A percentile compares a stretch with the other conserved stretches of the same genome.
phyloP scores from a whole-genome alignment of 257 asterid species.

The Mitragyna speciosa region DNA sequence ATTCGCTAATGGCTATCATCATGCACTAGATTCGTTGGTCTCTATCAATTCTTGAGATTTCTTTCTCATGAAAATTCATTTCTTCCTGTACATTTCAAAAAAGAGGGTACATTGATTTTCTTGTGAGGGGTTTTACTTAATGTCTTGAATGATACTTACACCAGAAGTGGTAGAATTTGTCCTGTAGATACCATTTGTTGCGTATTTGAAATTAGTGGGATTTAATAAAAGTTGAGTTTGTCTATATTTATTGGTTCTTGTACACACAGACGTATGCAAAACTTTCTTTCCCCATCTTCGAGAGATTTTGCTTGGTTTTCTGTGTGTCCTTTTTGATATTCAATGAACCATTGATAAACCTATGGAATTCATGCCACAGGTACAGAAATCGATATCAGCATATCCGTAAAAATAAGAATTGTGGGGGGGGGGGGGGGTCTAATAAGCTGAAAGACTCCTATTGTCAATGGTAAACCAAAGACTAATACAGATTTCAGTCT shows the following conservation, averaged over 20 bases:
- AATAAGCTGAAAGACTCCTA: not conserved
- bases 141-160: not conserved
- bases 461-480: not conserved
- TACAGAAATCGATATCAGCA: not conserved
- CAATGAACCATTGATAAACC: too few relatives aligned
- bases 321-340: too few relatives aligned
- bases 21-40: constrained; percentile 30
- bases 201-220: not conserved
- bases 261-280: not conserved
- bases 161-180: not conserved
- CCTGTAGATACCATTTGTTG: not conserved
- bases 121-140: not conserved
- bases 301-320: not conserved
- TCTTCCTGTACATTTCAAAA: not conserved
- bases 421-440: not conserved
- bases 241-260: not conserved
- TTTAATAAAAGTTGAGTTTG: not conserved
- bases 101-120: not conserved
- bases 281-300: not conserved
- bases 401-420: not conserved
- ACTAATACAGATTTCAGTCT: too few relatives aligned
- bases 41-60: not conserved
- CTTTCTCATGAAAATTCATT: not conserved
- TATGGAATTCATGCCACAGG: not conserved
- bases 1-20: constrained; percentile 42